Base-by-base conservation (phyloP, 495 filamentous ascomycete genomes). In the Hypoxylon trugodes region DNA sequence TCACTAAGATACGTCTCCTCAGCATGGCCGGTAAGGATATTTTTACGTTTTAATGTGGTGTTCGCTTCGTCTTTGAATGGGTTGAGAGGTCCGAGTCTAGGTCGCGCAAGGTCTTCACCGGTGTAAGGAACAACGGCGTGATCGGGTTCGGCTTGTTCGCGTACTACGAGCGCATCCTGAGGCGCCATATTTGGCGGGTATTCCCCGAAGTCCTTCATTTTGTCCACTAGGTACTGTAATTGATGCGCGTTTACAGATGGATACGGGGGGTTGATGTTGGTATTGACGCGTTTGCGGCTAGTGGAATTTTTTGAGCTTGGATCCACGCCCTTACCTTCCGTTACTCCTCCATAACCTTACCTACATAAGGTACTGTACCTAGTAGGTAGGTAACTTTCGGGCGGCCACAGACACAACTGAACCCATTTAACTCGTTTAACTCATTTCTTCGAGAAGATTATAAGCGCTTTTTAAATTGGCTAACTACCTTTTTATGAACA, bases 1-100 rank as follows among this genome's bases (percentile, higher is more conserved):
- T 96, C 94, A 74, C 90, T 96, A 59, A 99, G 87, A 53, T 86
- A 92, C 1, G 89, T 88, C 75, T 98, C 94, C 61, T 93, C 83
- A 0, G 96, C 96, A 69, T 84, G 87, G 4, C 95, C 95, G 0
- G 96, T 97, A 7, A 96, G 87, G 1, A 98, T 88, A 59, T 95
- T 94, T 68, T 96, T 96, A 52, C 94, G 87, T 74, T 94, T 96
- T 28, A 89, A 70, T 3, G 69, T n/a, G n/a, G n/a, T 61, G 21
- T 78, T 80, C 22, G 77, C 65, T 25, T 86, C 84, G 48, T 86
- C 80, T 72, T 88, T 87, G 78, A 90, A 91, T n/a, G 93, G 90
- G 72, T 96, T 93, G 19, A 83, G 77, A 25, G 92, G 92, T 4
- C 92, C 92, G 65, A 90, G 81, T 0, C 77, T 73, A 1, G 90